Conservation (phyloP, 441 rosid genomes). For the Melastoma candidum region DNA sequence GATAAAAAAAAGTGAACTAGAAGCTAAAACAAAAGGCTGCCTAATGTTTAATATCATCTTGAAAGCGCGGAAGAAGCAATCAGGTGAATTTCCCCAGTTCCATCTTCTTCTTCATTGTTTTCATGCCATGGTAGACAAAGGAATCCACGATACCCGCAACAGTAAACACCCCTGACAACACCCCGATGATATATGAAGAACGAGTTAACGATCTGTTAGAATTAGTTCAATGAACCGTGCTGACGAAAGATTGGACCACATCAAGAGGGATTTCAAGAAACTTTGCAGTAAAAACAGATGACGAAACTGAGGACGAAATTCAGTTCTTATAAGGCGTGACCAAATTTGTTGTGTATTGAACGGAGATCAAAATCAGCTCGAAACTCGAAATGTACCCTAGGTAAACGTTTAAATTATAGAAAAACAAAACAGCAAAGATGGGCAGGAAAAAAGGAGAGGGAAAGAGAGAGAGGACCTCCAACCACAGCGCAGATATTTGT, state of each 20-base stretch:
- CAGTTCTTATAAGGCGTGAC: too few species aligned
- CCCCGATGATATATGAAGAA: neutral
- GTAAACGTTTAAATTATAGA: too few species aligned
- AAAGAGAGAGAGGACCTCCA: conserved; percentile 25
- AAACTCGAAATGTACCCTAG: too few species aligned
- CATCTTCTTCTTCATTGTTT: conserved; percentile 29
- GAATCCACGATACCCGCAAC: conserved; percentile 39
- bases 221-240: too few species aligned
- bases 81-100: conserved; percentile 31
- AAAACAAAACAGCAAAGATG: neutral
- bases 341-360: too few species aligned
- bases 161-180: conserved; percentile 25
- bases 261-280: too few species aligned
- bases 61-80: neutral
- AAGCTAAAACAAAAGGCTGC: too few species aligned
- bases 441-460: conserved; percentile 4
- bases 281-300: too few species aligned
- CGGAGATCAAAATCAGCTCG: too few species aligned
- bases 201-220: neutral
- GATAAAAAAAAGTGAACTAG: too few species aligned
- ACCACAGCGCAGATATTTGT: conserved; percentile 33
- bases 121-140: conserved; percentile 31
- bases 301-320: too few species aligned
- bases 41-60: neutral
- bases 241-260: too few species aligned